Evolutionary conservation across 1,284 basidiomycete species (phyloP).

Genomic region (Trametes hirsuta): DNA sequence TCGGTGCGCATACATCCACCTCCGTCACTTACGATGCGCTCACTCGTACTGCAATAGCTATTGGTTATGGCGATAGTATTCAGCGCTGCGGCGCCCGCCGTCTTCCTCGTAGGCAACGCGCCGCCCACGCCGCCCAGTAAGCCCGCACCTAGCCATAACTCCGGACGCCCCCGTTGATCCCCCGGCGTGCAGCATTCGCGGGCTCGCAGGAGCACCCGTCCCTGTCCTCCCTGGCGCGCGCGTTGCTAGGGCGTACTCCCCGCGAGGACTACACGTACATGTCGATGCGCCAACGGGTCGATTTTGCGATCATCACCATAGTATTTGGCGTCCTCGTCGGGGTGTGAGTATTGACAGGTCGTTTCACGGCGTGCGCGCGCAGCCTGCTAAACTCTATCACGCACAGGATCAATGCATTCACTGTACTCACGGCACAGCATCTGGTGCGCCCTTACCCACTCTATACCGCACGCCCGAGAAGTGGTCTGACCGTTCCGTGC

Average conservation of each 20-base stretch:
- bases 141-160: not conserved
- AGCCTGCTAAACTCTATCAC: not conserved
- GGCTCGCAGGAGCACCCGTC: constrained; percentile 60
- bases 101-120: constrained; percentile 51
- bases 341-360: constrained; percentile 42
- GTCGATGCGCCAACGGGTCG: constrained; percentile 64
- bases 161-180: not conserved
- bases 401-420: constrained; percentile 49
- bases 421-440: constrained; percentile 67
- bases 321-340: constrained; percentile 69
- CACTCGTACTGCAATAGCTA: constrained; percentile 48
- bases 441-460: constrained; percentile 48
- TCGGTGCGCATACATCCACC: constrained; percentile 41
- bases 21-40: not conserved
- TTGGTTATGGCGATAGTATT: constrained; percentile 71
- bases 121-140: constrained; percentile 74
- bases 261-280: constrained; percentile 51
- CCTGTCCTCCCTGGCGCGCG: constrained; percentile 57
- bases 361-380: not conserved
- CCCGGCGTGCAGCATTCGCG: constrained; percentile 53
- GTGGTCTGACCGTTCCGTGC: constrained; percentile 3
- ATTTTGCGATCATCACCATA: constrained; percentile 61
- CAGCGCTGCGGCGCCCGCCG: constrained; percentile 58
- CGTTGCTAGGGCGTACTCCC: constrained; percentile 51
- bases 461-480: not conserved